Evolutionary conservation across 192 early-diverging fungal species (phyloP).

Genomic region (Coemansia sp.): DNA sequence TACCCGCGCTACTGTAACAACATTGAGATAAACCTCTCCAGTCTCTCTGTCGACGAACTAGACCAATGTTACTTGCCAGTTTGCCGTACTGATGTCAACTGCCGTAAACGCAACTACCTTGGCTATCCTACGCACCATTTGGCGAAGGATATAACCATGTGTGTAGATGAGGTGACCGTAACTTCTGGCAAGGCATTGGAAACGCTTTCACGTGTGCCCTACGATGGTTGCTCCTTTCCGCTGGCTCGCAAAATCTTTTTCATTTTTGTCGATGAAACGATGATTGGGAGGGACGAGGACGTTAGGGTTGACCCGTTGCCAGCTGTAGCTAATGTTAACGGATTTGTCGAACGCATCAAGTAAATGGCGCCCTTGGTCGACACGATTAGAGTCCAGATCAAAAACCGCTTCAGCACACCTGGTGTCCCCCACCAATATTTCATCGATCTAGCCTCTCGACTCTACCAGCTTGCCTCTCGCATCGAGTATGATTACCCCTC

Average conservation of each 20-base stretch:
- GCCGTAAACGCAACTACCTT: neutral
- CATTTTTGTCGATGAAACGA: neutral
- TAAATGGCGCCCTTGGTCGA: neutral
- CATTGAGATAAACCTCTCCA: neutral
- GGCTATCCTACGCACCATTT: neutral
- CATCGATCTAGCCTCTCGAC: neutral
- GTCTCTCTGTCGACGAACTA: neutral
- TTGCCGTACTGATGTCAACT: neutral
- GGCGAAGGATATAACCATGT: neutral
- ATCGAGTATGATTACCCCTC: neutral
- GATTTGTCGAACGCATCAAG: neutral
- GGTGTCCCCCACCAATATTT: neutral
- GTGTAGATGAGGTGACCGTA: neutral
- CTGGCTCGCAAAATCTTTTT: neutral
- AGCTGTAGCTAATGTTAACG: neutral
- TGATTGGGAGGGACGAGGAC: neutral
- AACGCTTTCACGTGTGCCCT: neutral
- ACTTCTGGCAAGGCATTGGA: neutral
- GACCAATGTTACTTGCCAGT: neutral
- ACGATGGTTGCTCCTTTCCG: neutral
- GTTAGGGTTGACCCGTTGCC: neutral
- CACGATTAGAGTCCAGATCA: neutral
- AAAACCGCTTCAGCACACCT: too few species aligned
- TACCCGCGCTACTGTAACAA: neutral
- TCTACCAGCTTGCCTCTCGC: neutral